Conservation (phyloP, 768 basidiomycete genomes). For the Suillus subaureus region DNA sequence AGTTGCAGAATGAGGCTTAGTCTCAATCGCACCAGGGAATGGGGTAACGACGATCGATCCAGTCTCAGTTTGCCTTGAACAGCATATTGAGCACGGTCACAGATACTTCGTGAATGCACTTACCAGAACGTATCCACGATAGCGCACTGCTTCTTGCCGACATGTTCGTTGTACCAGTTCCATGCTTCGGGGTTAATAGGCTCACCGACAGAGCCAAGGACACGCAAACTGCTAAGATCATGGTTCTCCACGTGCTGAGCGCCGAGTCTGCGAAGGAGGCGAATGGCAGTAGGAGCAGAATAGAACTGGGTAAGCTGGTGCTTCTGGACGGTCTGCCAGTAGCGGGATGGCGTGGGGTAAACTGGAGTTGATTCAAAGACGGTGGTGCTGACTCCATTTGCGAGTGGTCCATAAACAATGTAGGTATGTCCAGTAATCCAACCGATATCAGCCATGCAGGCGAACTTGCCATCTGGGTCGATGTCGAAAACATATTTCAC, state of each 20-base stretch:
- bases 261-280: constrained; percentile 84
- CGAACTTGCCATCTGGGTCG: constrained; percentile 94
- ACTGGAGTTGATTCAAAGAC: constrained; percentile 97
- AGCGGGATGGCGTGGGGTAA: constrained; percentile 93
- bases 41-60: constrained; percentile 95
- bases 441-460: constrained; percentile 98
- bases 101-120: constrained; percentile 17
- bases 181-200: constrained; percentile 99
- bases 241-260: constrained; percentile 81
- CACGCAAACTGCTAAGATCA: constrained; percentile 81
- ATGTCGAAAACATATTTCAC: constrained; percentile 98
- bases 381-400: constrained; percentile 80
- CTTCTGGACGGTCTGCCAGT: constrained; percentile 95
- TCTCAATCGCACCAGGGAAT: constrained; percentile 93
- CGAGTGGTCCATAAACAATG: constrained; percentile 94
- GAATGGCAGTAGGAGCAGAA: constrained; percentile 92
- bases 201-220: constrained; percentile 93
- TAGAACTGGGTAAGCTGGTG: constrained; percentile 97
- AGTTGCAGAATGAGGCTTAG: constrained; percentile 95
- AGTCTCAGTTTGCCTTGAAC: constrained; percentile 90
- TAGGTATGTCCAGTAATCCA: constrained; percentile 99
- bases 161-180: constrained; percentile 98
- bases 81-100: neutral
- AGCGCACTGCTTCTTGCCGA: constrained; percentile 85
- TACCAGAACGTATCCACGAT: constrained; percentile 93